A percentile compares a stretch with the other conserved stretches of the same genome.
These are phyloP conservation scores for Sarocladiaceae sp. DNA, from an alignment of 2,329 filamentous ascomycete genomes.

Conservation along the genomic window DNA sequence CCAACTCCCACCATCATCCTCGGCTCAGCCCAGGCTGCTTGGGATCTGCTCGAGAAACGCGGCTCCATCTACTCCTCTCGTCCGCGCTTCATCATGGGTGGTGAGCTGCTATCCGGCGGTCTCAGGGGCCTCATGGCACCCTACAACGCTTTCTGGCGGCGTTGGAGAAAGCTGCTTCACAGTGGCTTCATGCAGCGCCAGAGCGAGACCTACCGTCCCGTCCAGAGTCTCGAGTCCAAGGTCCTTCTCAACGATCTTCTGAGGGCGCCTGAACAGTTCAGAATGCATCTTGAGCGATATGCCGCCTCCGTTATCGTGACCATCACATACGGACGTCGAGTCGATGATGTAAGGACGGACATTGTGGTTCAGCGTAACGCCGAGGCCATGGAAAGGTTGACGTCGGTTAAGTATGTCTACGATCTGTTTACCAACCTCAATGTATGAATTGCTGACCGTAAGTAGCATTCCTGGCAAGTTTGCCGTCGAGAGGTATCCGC, in stretches of 20 bases:
- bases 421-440: background rate
- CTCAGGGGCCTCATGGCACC: slow-evolving; percentile 37
- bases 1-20: slow-evolving; percentile 36
- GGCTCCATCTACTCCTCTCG: slow-evolving; percentile 37
- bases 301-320: slow-evolving; percentile 36
- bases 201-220: slow-evolving; percentile 34
- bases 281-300: slow-evolving; percentile 1
- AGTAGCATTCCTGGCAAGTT: slow-evolving; percentile 23
- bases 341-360: slow-evolving; percentile 20
- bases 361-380: slow-evolving; percentile 30
- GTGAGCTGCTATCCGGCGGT: slow-evolving; percentile 33
- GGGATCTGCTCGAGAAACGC: slow-evolving; percentile 36
- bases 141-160: slow-evolving; percentile 34
- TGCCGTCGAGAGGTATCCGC: slow-evolving; percentile 34
- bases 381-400: slow-evolving; percentile 36
- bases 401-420: slow-evolving; percentile 34
- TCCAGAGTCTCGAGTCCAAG: slow-evolving; percentile 34
- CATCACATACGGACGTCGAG: slow-evolving; percentile 32
- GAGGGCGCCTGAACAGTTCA: slow-evolving; percentile 19
- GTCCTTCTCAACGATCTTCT: slow-evolving; percentile 34
- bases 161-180: slow-evolving; percentile 36
- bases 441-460: background rate
- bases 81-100: slow-evolving; percentile 39
- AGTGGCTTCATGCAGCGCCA: slow-evolving; percentile 36
- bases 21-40: slow-evolving; percentile 34